Evolutionary conservation across 495 filamentous ascomycete genomes (phyloP).

Genomic region (Haplographium delicatum): DNA sequence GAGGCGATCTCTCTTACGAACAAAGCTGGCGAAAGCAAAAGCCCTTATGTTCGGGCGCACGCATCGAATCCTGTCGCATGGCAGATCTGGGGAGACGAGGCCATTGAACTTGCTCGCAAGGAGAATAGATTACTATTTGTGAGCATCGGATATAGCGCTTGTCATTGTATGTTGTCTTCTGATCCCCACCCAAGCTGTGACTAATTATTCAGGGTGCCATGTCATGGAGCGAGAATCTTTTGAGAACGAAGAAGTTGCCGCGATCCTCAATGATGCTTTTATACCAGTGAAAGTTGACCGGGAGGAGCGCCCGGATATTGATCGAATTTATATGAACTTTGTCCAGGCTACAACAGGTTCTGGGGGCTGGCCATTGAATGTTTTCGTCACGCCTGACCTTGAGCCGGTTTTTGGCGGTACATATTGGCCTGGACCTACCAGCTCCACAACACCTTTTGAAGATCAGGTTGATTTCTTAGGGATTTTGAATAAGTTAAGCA

Average conservation of each 20-base stretch:
- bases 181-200: background rate
- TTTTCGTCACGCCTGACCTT: slow-evolving; percentile 89
- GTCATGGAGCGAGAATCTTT: slow-evolving; percentile 95
- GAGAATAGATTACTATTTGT: slow-evolving; percentile 86
- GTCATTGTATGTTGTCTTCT: slow-evolving; percentile 67
- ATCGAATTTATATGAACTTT: slow-evolving; percentile 98
- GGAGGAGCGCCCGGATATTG: slow-evolving; percentile 92
- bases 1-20: slow-evolving; percentile 38
- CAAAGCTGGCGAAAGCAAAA: slow-evolving; percentile 65
- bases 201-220: slow-evolving; percentile 62
- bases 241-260: slow-evolving; percentile 72
- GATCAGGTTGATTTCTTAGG: slow-evolving; percentile 68
- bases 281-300: slow-evolving; percentile 91
- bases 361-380: slow-evolving; percentile 94
- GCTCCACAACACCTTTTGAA: slow-evolving; percentile 38
- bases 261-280: slow-evolving; percentile 79
- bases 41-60: slow-evolving; percentile 79
- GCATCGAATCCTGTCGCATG: slow-evolving; percentile 85
- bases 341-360: slow-evolving; percentile 89
- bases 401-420: slow-evolving; percentile 95
- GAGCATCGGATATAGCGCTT: slow-evolving; percentile 93
- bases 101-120: slow-evolving; percentile 68
- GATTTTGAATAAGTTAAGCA: slow-evolving; percentile 74
- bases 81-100: slow-evolving; percentile 81
- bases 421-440: slow-evolving; percentile 84